These are phyloP conservation scores for Annulohypoxylon nitens DNA, from an alignment of 495 filamentous ascomycete genomes.

Conservation along the genomic window DNA sequence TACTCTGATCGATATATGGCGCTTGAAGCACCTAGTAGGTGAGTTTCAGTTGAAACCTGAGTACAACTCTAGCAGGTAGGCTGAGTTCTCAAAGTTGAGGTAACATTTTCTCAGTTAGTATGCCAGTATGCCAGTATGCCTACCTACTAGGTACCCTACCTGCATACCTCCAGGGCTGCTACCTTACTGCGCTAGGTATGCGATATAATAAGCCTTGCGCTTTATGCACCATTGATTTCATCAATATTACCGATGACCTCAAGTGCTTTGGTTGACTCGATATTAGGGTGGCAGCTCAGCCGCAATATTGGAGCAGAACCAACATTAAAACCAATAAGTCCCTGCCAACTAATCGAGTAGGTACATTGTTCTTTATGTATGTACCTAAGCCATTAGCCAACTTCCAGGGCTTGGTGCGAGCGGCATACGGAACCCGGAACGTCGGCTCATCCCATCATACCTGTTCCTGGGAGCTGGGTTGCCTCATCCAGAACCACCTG, in stretches of 20 bases:
- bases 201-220: constrained; percentile 1
- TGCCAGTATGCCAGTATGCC: background rate
- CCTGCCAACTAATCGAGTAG: constrained; percentile 16
- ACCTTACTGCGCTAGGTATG: constrained; percentile 11
- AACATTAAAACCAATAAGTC: constrained; percentile 25
- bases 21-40: background rate
- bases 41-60: background rate
- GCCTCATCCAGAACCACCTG: constrained; percentile 21
- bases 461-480: constrained; percentile 24
- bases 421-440: constrained; percentile 26
- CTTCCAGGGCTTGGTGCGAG: constrained; percentile 9
- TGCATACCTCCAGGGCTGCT: constrained; percentile 35
- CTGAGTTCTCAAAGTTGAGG: constrained; percentile 32
- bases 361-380: background rate
- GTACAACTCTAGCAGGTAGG: constrained; percentile 19
- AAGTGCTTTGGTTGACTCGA: constrained; percentile 1
- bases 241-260: constrained; percentile 17
- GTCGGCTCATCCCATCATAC: constrained; percentile 31
- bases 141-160: constrained; percentile 12
- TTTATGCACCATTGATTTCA: constrained; percentile 12
- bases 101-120: constrained; percentile 3
- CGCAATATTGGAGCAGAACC: constrained; percentile 46
- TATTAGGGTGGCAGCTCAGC: constrained; percentile 44
- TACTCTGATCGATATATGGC: background rate
- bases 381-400: constrained; percentile 21